Evolutionary conservation across 179 eudicot genomes (phyloP).

Genomic region (Beta lomatogona): DNA sequence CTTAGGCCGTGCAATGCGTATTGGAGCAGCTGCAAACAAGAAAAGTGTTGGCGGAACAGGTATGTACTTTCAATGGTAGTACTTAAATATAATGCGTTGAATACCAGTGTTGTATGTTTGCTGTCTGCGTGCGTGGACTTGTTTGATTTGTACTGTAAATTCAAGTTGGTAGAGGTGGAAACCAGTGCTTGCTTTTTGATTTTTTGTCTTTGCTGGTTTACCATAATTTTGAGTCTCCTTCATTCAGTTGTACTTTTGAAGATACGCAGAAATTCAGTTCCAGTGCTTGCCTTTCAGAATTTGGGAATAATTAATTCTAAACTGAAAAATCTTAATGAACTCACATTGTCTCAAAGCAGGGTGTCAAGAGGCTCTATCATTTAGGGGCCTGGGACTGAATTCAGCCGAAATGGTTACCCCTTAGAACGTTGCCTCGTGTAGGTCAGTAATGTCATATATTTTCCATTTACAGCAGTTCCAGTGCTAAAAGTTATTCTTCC

Average conservation of each 20-base stretch:
- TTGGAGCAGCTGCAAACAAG: conserved; percentile 91
- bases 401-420: conserved; percentile 85
- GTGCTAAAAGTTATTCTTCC: conserved; percentile 36
- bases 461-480: conserved; percentile 42
- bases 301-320: conserved; percentile 47
- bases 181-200: neutral
- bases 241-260: conserved; percentile 40
- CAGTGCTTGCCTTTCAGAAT: conserved; percentile 47
- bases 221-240: conserved; percentile 31
- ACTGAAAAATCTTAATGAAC: conserved; percentile 54
- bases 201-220: conserved; percentile 17
- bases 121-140: conserved; percentile 6
- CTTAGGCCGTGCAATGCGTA: conserved; percentile 89
- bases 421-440: conserved; percentile 72
- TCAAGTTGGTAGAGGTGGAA: conserved; percentile 7
- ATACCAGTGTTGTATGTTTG: neutral
- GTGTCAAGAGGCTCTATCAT: conserved; percentile 75
- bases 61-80: conserved; percentile 12
- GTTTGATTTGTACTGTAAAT: conserved; percentile 4
- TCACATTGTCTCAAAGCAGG: conserved; percentile 91
- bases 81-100: neutral
- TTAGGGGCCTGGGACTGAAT: conserved; percentile 96
- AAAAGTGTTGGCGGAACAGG: conserved; percentile 56
- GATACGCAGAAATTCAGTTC: conserved; percentile 50
- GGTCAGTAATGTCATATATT: conserved; percentile 74